Percentiles rank a stretch among this genome's conserved stretches.
These are phyloP conservation scores for Magnolia kwangsiensis DNA, from an alignment of 164 flowering plant genomes.

Conservation along the genomic window DNA sequence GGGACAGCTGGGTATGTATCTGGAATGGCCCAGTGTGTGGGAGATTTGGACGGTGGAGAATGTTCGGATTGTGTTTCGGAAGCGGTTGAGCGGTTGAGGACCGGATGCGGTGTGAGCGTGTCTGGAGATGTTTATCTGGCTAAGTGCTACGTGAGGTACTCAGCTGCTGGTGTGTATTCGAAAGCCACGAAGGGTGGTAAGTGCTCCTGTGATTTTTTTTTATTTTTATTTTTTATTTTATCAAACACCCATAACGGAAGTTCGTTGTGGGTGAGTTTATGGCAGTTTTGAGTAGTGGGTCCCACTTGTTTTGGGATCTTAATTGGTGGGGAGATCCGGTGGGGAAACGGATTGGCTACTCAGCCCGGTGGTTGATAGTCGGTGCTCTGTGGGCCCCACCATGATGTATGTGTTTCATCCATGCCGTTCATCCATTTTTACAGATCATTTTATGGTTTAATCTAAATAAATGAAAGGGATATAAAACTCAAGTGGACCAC, in stretches of 20 bases:
- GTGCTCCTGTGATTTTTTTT: not conserved
- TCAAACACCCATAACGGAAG: not conserved
- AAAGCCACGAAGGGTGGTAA: not conserved
- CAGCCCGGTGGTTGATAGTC: too few relatives aligned
- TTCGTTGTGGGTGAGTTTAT: not conserved
- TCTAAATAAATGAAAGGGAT: too few relatives aligned
- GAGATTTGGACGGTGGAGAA: conserved; percentile 58
- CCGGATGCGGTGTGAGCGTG: conserved; percentile 50
- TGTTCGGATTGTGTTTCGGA: conserved; percentile 69
- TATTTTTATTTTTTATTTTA: not conserved
- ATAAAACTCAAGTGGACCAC: too few relatives aligned
- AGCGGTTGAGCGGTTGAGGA: conserved; percentile 56
- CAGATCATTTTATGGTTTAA: too few relatives aligned
- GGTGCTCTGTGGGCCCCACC: too few relatives aligned
- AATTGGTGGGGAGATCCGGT: too few relatives aligned
- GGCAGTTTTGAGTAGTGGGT: too few relatives aligned
- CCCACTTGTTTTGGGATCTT: too few relatives aligned
- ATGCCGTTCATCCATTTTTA: too few relatives aligned
- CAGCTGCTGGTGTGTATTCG: conserved; percentile 26
- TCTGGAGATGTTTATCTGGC: conserved; percentile 79
- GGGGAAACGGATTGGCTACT: too few relatives aligned
- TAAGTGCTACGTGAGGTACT: conserved; percentile 79
- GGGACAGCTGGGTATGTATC: conserved; percentile 58
- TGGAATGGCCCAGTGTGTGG: conserved; percentile 84
- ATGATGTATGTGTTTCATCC: too few relatives aligned